These are phyloP conservation scores for Thermothelomyces thermophilus DNA, from an alignment of 2,329 filamentous ascomycete genomes.

Conservation along the genomic window DNA sequence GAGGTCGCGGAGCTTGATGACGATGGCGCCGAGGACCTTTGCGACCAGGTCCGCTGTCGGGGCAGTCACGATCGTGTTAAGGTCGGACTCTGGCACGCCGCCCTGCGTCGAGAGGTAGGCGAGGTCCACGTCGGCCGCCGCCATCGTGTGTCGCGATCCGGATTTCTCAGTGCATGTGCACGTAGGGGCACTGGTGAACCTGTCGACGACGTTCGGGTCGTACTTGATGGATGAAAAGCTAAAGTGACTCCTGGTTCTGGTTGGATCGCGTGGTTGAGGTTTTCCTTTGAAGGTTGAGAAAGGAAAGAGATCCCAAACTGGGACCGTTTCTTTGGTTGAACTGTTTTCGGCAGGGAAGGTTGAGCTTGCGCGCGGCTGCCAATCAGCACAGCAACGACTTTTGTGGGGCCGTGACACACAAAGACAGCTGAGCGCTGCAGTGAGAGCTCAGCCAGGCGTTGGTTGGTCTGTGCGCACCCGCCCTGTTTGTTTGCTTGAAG, in stretches of 20 bases:
- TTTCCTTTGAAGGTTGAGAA: not conserved
- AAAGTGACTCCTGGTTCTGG: not conserved
- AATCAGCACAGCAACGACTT: constrained; percentile 11
- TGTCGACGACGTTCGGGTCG: not conserved
- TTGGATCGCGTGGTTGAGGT: constrained; percentile 6
- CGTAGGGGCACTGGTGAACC: not conserved
- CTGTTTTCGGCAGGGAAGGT: constrained; percentile 19
- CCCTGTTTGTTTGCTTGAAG: too few relatives aligned
- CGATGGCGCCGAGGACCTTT: constrained; percentile 66
- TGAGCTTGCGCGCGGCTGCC: constrained; percentile 11
- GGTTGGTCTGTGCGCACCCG: not conserved
- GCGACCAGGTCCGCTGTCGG: constrained; percentile 75
- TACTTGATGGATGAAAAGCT: not conserved
- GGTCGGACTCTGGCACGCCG: constrained; percentile 57
- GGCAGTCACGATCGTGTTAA: constrained; percentile 55
- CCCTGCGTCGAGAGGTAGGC: constrained; percentile 68
- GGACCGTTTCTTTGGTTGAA: constrained; percentile 2
- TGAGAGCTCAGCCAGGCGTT: too few relatives aligned
- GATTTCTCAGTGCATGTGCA: constrained; percentile 19
- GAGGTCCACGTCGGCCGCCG: constrained; percentile 56
- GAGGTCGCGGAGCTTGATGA: constrained; percentile 72
- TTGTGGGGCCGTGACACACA: constrained; percentile 8
- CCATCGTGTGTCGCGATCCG: constrained; percentile 42
- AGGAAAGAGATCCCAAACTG: not conserved
- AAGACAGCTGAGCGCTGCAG: not conserved